Percentiles rank a stretch among this genome's conserved stretches.
These are phyloP conservation scores for Neoscytalidium dimidiatum DNA, from an alignment of 2,329 filamentous ascomycete species.

Conservation along the genomic window DNA sequence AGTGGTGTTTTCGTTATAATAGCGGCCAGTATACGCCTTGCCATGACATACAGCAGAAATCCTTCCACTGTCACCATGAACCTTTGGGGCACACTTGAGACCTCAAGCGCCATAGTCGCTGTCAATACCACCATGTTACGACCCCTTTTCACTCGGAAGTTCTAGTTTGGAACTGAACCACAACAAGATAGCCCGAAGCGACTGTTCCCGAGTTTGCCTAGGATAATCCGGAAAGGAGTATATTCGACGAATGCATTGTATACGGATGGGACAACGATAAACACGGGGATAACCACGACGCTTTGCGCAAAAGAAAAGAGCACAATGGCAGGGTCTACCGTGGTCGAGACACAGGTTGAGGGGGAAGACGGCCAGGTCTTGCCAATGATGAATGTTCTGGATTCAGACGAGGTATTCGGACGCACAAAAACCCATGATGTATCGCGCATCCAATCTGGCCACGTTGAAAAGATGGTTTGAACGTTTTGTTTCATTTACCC, in stretches of 20 bases:
- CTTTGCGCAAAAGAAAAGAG: not conserved
- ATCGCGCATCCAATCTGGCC: not conserved
- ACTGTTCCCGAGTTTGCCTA: not conserved
- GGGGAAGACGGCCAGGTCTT: not conserved
- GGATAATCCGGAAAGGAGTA: not conserved
- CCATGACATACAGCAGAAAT: slow-evolving; percentile 31
- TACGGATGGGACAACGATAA: not conserved
- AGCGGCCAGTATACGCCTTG: slow-evolving; percentile 37
- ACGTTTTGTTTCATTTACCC: not conserved
- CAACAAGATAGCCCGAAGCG: not conserved
- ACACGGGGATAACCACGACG: not conserved
- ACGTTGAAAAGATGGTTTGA: not conserved
- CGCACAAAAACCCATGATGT: not conserved
- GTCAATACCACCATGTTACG: slow-evolving; percentile 38
- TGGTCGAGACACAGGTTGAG: not conserved
- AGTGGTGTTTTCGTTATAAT: slow-evolving; percentile 40
- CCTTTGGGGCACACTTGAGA: slow-evolving; percentile 40
- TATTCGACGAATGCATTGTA: not conserved
- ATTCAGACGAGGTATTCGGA: not conserved
- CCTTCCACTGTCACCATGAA: slow-evolving; percentile 38
- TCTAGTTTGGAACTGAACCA: slow-evolving; percentile 26
- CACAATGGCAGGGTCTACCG: not conserved
- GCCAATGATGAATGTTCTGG: not conserved
- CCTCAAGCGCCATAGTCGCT: slow-evolving; percentile 36
- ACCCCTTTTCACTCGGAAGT: slow-evolving; percentile 30